Conservation (phyloP, 441 rosid genomes). For the Corymbia citriodora region DNA sequence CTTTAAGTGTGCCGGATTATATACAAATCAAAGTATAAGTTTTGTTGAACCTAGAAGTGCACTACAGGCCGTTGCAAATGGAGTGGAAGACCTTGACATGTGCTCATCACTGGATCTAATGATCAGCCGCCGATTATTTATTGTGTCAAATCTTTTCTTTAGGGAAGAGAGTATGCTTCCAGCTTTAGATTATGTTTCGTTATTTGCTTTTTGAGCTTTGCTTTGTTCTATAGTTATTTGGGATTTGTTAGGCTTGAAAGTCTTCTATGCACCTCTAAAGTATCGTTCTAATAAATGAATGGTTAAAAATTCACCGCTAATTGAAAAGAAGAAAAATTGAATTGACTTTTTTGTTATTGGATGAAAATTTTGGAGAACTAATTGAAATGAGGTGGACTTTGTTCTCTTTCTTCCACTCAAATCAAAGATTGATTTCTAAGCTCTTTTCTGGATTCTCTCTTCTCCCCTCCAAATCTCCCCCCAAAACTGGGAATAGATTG, state of each 20-base stretch:
- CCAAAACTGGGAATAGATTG: background rate
- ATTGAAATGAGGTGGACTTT: background rate
- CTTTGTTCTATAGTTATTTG: no score
- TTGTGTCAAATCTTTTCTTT: no score
- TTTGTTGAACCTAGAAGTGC: background rate
- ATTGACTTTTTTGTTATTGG: background rate
- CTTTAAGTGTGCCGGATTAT: background rate
- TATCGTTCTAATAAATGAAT: no score
- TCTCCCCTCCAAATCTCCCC: background rate
- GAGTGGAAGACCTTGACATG: no score
- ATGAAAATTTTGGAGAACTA: background rate
- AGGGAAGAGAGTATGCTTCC: no score
- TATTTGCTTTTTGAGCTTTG: no score
- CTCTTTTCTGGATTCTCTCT: background rate
- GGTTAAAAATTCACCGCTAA: background rate
- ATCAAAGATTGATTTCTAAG: background rate
- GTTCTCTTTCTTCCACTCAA: background rate
- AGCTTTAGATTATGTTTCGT: no score
- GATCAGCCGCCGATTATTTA: no score
- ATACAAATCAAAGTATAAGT: background rate
- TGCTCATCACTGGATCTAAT: no score
- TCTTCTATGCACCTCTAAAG: no score
- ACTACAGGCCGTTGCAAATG: no score
- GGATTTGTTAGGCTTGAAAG: no score
- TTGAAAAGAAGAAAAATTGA: background rate